Conservation (phyloP, 1,284 basidiomycete genomes). For the Ceratobasidium sp. region DNA sequence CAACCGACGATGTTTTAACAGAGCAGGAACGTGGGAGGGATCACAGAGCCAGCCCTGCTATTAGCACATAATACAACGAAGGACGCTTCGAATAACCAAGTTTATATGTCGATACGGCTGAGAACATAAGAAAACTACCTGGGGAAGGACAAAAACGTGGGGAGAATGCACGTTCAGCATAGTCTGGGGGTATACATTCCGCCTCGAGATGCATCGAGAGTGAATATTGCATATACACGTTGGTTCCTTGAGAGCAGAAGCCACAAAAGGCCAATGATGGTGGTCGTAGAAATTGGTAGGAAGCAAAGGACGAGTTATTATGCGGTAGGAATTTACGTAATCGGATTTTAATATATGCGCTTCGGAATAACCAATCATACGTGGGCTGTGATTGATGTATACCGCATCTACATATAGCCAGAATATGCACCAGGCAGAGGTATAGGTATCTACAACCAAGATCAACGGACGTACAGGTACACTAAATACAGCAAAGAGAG, state of each 20-base stretch:
- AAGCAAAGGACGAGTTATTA: no score
- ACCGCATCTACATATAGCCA: background rate
- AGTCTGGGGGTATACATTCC: background rate
- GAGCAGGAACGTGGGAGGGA: background rate
- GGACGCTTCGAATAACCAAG: no score
- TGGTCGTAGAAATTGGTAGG: no score
- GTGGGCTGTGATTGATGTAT: no score
- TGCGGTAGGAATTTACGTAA: no score
- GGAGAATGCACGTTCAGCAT: slow-evolving; percentile 13
- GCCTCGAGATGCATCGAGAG: background rate
- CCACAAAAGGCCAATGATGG: no score
- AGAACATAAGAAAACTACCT: background rate
- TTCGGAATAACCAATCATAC: no score
- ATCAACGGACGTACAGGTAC: background rate
- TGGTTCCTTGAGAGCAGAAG: no score
- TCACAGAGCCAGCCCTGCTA: background rate
- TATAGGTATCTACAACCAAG: background rate
- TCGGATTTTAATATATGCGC: no score
- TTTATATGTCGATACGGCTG: background rate
- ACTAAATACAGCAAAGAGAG: background rate
- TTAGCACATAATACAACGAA: background rate
- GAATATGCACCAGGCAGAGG: no score
- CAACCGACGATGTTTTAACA: background rate
- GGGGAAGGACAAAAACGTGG: background rate
- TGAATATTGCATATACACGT: no score